Conservation (phyloP, 106 monocot species). For the Allium fistulosum region DNA sequence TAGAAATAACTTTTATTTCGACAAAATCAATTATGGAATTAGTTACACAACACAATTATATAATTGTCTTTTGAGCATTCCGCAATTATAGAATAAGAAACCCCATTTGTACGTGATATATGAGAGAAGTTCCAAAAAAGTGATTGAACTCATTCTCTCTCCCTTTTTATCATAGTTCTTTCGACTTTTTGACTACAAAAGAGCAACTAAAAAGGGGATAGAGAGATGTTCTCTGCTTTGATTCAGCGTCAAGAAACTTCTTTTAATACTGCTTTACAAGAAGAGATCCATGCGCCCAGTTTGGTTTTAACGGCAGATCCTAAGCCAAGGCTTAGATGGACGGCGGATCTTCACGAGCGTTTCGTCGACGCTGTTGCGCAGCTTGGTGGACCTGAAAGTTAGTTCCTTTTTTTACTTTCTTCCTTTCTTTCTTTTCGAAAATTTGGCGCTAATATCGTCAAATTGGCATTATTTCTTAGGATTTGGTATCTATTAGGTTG, state of each 20-base stretch:
- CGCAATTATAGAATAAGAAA: no score
- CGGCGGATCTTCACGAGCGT: constrained; percentile 91
- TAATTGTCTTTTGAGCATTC: no score
- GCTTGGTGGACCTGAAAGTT: constrained; percentile 96
- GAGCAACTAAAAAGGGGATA: no score
- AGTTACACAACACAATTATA: no score
- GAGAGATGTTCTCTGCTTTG: constrained; percentile 7
- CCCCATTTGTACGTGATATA: no score
- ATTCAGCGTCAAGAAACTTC: neutral
- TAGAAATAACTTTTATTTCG: no score
- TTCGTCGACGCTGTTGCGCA: constrained; percentile 94
- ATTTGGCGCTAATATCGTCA: neutral
- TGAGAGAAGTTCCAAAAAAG: no score
- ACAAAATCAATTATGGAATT: no score
- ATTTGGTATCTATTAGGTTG: no score
- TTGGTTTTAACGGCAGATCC: constrained; percentile 89
- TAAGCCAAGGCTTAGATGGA: constrained; percentile 94
- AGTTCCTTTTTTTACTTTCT: constrained; percentile 5
- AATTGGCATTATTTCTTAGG: constrained; percentile 2
- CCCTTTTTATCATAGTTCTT: no score
- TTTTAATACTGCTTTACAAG: constrained; percentile 3
- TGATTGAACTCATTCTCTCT: no score
- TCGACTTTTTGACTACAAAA: no score
- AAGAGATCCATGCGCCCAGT: constrained; percentile 36
- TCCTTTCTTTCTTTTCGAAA: neutral